These are phyloP conservation scores for Solanum habrochaites DNA, from an alignment of 257 asterid genomes.

Conservation along the genomic window DNA sequence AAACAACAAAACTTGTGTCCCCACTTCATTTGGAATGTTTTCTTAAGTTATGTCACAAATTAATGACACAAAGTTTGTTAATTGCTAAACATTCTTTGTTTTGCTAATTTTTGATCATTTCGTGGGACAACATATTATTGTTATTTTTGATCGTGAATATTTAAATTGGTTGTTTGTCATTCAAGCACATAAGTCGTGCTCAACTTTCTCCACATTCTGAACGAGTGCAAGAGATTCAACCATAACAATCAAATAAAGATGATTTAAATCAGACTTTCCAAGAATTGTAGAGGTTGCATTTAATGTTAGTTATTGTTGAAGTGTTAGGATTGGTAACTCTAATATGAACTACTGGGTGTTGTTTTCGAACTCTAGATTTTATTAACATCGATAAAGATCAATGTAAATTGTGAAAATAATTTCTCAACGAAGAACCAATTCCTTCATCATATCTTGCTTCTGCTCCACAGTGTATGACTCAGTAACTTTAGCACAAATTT, in stretches of 20 bases:
- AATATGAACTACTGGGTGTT: no score
- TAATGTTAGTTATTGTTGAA: neutral
- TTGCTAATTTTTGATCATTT: no score
- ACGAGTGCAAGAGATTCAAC: no score
- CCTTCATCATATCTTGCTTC: neutral
- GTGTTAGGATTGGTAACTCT: neutral
- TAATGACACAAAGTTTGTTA: neutral
- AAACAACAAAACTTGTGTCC: neutral
- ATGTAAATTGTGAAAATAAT: neutral
- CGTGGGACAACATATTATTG: neutral
- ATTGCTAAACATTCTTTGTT: neutral
- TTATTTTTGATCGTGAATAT: neutral
- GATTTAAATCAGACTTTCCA: no score
- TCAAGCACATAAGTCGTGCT: neutral
- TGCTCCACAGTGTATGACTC: neutral
- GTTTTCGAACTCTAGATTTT: neutral
- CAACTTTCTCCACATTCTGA: neutral
- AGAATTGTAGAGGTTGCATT: no score
- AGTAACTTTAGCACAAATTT: fast-evolving
- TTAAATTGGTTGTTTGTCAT: neutral
- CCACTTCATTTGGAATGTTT: neutral
- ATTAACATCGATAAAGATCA: no score
- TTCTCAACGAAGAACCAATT: neutral
- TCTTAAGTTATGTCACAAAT: no score
- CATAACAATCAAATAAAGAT: no score